phyloP scores from a whole-genome alignment of 257 asterid genomes.

The Misopates orontium region DNA sequence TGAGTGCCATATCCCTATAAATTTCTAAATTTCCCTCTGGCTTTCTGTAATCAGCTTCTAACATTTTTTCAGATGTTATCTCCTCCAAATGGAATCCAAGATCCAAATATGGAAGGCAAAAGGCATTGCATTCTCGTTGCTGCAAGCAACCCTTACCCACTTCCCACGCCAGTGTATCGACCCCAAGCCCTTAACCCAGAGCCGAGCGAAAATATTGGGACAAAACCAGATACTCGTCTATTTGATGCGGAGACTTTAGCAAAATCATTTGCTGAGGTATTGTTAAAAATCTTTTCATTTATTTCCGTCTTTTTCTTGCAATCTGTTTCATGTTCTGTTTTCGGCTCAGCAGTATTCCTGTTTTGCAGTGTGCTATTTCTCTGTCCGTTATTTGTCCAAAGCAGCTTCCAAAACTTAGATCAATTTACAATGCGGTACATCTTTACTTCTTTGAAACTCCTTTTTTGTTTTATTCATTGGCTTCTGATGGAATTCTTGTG shows the following conservation, averaged over 20 bases:
- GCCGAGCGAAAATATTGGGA: constrained; percentile 51
- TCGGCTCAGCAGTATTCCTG: constrained; percentile 22
- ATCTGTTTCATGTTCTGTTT: constrained; percentile 15
- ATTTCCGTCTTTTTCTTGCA: background rate
- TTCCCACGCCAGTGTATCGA: constrained; percentile 72
- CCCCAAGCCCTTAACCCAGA: constrained; percentile 57
- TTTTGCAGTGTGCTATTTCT: constrained; percentile 81
- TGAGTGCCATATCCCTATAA: too few species aligned
- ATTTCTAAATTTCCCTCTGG: background rate
- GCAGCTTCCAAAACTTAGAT: constrained; percentile 82
- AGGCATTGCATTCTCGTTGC: constrained; percentile 90
- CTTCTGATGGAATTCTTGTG: constrained; percentile 18
- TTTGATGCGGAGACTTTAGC: constrained; percentile 88
- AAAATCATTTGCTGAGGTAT: constrained; percentile 80
- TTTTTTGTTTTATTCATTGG: constrained; percentile 4
- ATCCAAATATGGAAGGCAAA: constrained; percentile 62
- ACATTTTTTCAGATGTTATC: constrained; percentile 67
- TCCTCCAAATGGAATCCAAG: constrained; percentile 56
- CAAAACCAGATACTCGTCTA: constrained; percentile 56
- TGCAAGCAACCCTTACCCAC: constrained; percentile 87
- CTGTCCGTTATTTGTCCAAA: constrained; percentile 91
- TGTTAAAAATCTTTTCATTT: background rate
- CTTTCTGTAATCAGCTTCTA: constrained; percentile 19
- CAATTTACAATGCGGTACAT: constrained; percentile 78
- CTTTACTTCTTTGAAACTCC: constrained; percentile 13